Evolutionary conservation across 805 yeast genomes (phyloP).

Genomic region (Tetrapisispora pingtungensis): DNA sequence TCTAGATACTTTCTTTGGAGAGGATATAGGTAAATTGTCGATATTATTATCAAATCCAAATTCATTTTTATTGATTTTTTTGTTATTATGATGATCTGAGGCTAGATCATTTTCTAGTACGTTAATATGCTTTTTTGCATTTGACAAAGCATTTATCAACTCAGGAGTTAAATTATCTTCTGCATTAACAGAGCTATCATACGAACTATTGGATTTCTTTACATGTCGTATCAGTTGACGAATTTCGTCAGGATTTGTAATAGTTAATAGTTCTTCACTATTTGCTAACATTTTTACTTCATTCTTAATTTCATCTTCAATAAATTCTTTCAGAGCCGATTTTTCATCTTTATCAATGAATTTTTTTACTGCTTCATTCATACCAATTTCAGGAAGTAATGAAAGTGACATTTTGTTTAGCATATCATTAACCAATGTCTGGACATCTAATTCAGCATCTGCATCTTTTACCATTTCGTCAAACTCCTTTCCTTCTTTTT

Average conservation of each 20-base stretch:
- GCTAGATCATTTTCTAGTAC: background rate
- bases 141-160: conserved; percentile 1
- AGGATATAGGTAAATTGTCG: background rate
- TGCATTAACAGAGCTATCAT: conserved; percentile 5
- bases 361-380: conserved; percentile 59
- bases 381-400: conserved; percentile 64
- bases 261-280: conserved; percentile 32
- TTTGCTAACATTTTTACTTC: conserved; percentile 42
- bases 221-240: conserved; percentile 36
- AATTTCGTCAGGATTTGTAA: conserved; percentile 34
- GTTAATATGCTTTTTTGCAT: background rate
- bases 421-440: conserved; percentile 51
- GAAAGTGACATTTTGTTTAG: conserved; percentile 54
- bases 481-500: conserved; percentile 9
- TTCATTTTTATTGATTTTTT: background rate
- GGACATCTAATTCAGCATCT: conserved; percentile 42
- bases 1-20: background rate
- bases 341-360: conserved; percentile 81
- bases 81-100: background rate
- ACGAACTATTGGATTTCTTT: conserved; percentile 25
- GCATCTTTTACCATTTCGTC: conserved; percentile 12
- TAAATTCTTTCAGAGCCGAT: conserved; percentile 52
- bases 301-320: conserved; percentile 43
- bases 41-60: background rate
- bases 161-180: background rate